Evolutionary conservation across 164 flowering plant genomes (phyloP), one percentile per base, ranked within the genome.

Genomic region (Dillenia turbinata): DNA sequence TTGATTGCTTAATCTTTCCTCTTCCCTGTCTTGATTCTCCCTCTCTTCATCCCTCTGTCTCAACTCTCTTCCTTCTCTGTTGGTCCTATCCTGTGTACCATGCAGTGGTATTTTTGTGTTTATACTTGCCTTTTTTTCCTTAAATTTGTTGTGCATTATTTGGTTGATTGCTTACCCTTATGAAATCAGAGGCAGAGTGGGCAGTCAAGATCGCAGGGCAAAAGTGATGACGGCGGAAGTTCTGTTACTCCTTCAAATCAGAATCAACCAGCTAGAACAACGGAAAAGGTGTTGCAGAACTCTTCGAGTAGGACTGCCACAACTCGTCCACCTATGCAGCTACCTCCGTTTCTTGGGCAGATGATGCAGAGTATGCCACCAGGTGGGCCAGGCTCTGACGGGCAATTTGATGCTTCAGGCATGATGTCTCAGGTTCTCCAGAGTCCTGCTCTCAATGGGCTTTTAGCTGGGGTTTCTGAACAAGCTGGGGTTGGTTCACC

Each of bases 401-500:
- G 70, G 57, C 83, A 77, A 70, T 9, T 74, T 54, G 96, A 85
- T 75, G 60, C 76, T 14, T 69, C 82, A 10, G 71, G 72, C 65
- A 67, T 80, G 48, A 86, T 94, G 93, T 86, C 96, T 49, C 85
- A 88, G 65, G 76, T 92, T 65, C 76, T 91, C 51, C 68, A 78
- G 0, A 84, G 79, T 64, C 93, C 97, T 55, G 82, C 82, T 45
- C 54, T 94, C 53, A 75, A 85, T 72, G 82, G 84, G 59, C 61
- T 94, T 43, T 69, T 91, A 72, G 60, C 82, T 3, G 97, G 99
- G 60, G 75, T 92, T 63, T 87, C 97, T n/a, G 76, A 80, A 62
- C 97, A 92, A 68, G 68, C 94, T 44, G 97, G 99, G 26, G 70
- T 78, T 66, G 94, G 81, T 47, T 88, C 98, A 43, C 85, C 96